Percentiles rank a stretch among this genome's conserved stretches.
These are phyloP conservation scores for Ligustrum vulgare DNA, from an alignment of 257 asterid species.

Conservation along the genomic window DNA sequence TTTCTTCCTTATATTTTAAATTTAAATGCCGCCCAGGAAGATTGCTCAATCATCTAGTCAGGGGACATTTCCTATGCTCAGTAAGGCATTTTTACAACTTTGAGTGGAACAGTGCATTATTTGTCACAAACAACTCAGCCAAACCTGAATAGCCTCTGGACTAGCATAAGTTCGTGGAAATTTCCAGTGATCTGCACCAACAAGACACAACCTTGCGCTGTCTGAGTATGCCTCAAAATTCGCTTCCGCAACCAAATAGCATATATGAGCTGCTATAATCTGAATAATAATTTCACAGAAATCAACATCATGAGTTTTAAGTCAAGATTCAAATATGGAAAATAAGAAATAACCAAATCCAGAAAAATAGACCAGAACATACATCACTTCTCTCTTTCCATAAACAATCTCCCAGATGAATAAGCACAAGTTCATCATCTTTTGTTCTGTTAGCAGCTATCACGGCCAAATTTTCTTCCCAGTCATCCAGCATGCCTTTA, in stretches of 20 bases:
- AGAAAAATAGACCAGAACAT: slow-evolving; percentile 35
- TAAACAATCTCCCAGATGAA: slow-evolving; percentile 95
- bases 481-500: slow-evolving; percentile 83
- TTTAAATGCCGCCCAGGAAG: background rate
- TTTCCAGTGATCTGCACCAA: slow-evolving; percentile 95
- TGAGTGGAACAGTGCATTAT: slow-evolving; percentile 11
- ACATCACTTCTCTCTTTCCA: slow-evolving; percentile 97
- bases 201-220: slow-evolving; percentile 88
- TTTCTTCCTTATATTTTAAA: background rate
- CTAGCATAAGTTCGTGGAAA: slow-evolving; percentile 90
- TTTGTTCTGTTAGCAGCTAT: slow-evolving; percentile 94
- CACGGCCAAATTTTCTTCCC: slow-evolving; percentile 97
- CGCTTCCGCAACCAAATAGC: slow-evolving; percentile 94
- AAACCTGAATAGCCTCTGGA: slow-evolving; percentile 98
- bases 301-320: slow-evolving; percentile 4
- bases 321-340: slow-evolving; percentile 15
- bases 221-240: slow-evolving; percentile 85
- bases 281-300: slow-evolving; percentile 31
- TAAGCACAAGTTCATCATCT: slow-evolving; percentile 92
- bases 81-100: slow-evolving; percentile 16
- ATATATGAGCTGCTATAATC: slow-evolving; percentile 93
- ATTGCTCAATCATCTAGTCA: background rate
- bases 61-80: too few relatives aligned
- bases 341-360: background rate
- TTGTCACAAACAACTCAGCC: slow-evolving; percentile 21